phyloP scores from a whole-genome alignment of 2,329 filamentous ascomycete genomes.

The Monosporascus sp. region DNA sequence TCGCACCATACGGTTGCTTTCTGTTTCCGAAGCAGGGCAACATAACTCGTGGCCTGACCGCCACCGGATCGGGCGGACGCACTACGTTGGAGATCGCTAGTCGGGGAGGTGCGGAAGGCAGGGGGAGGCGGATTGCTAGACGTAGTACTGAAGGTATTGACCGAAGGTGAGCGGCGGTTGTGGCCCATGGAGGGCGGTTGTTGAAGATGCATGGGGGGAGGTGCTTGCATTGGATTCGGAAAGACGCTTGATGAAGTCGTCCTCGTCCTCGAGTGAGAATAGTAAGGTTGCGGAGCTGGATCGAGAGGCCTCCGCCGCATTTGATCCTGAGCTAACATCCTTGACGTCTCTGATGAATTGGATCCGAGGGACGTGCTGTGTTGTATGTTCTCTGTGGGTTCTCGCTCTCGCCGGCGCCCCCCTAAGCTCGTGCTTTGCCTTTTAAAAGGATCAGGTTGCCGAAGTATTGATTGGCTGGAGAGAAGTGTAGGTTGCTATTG shows the following conservation, averaged over 20 bases:
- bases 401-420: neutral
- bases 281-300: slow-evolving; percentile 26
- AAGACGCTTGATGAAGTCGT: slow-evolving; percentile 54
- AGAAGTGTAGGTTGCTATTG: neutral
- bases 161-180: slow-evolving; percentile 55
- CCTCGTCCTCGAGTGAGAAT: slow-evolving; percentile 50
- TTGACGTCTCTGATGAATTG: neutral
- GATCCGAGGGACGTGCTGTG: neutral
- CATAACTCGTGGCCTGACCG: slow-evolving; percentile 68
- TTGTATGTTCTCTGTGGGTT: neutral
- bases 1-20: slow-evolving; percentile 99
- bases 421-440: no score
- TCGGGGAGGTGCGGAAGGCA: slow-evolving; percentile 51
- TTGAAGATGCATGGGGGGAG: slow-evolving; percentile 29
- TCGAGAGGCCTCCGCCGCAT: slow-evolving; percentile 24
- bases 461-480: neutral
- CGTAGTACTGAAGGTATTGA: slow-evolving; percentile 65
- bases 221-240: slow-evolving; percentile 22
- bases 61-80: slow-evolving; percentile 72
- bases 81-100: slow-evolving; percentile 63
- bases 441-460: neutral
- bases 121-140: slow-evolving; percentile 61
- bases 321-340: slow-evolving; percentile 27
- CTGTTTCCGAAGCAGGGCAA: slow-evolving; percentile 91
- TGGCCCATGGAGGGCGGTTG: slow-evolving; percentile 31